Evolutionary conservation across 2,329 filamentous ascomycete species (phyloP), one percentile per base, ranked within the genome.

Genomic region (Spiromastix sp.): DNA sequence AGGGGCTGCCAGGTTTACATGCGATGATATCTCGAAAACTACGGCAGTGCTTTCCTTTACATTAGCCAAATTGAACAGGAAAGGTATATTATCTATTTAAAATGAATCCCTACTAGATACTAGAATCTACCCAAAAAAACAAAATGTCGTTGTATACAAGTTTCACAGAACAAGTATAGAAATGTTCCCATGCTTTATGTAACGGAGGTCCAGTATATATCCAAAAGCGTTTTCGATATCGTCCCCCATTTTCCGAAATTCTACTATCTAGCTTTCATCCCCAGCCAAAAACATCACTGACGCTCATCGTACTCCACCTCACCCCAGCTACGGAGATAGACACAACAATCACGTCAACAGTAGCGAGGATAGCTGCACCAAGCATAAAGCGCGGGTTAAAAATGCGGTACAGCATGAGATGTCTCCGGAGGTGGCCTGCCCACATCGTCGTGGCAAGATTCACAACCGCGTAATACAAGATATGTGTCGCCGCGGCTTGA

Each of bases 401-500:
- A 28, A 98, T 85, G 27, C 91, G 74, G 62, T 91, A 98, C 19
- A 98, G 71, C 91, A 98, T 98, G 43, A 98, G 70, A 65, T 98
- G 91, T 34, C 91, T 72, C 36, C 91, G 71, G 50, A 98, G 63
- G 63, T 85, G 79, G 1, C 84, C 87, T 0, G 89, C 85, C 81
- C 89, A 95, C 57, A 82, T 77, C 48, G 91, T 93, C 4, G 87
- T 94, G 0, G 85, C 84, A 15, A 94, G 61, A 18, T 81, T 81
- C 53, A 95, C 74, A 6, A 83, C 80, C 4, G 84, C 84, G 53
- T 86, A 91, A 54, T 89, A 93, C 1, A 81, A 66, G 4, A 89
- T 61, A 51, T 94, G 86, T 17, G 79, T 81, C 11, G 74, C 80
- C 35, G 86, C 67, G 0, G 79, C 77, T 38, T 79, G 77, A 12